Evolutionary conservation across 208 protist species (phyloP).

Genomic region (Herpetomonas samuelpessoai): DNA sequence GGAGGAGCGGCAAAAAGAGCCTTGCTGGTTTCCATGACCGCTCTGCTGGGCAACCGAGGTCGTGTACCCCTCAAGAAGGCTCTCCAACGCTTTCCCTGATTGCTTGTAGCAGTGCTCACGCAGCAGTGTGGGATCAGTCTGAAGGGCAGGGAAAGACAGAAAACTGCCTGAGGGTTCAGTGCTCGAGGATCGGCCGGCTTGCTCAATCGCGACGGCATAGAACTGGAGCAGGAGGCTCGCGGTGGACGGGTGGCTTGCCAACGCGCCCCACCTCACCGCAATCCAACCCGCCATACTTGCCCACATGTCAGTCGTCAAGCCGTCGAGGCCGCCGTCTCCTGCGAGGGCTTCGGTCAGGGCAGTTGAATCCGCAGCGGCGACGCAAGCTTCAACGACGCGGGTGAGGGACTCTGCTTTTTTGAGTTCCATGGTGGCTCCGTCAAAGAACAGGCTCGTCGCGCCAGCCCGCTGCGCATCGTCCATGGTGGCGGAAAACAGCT

Average conservation of each 20-base stretch:
- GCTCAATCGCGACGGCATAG: constrained; percentile 27
- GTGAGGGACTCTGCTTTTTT: constrained; percentile 34
- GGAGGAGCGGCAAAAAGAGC: no score
- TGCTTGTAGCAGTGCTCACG: constrained; percentile 16
- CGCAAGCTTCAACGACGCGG: constrained; percentile 64
- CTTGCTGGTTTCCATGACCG: no score
- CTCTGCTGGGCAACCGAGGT: background rate
- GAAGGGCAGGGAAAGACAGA: constrained; percentile 20
- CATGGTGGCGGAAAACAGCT: background rate
- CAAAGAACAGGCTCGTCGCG: background rate
- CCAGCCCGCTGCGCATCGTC: constrained; percentile 11
- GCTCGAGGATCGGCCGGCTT: background rate
- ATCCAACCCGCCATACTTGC: constrained; percentile 38
- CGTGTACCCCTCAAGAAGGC: background rate
- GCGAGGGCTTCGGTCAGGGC: background rate
- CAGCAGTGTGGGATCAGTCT: constrained; percentile 28
- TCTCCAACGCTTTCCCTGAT: constrained; percentile 12
- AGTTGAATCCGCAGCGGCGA: constrained; percentile 26
- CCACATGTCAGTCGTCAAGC: constrained; percentile 32
- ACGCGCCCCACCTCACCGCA: constrained; percentile 33
- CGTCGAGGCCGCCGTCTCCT: background rate
- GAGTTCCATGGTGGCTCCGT: constrained; percentile 2
- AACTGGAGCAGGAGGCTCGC: constrained; percentile 49
- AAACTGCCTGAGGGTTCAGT: constrained; percentile 4
- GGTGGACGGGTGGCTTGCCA: constrained; percentile 31